Evolutionary conservation across 352 stramenopile genomes (phyloP), one percentile per base, ranked within the genome.

Genomic region (Globisporangium cederbergense): DNA sequence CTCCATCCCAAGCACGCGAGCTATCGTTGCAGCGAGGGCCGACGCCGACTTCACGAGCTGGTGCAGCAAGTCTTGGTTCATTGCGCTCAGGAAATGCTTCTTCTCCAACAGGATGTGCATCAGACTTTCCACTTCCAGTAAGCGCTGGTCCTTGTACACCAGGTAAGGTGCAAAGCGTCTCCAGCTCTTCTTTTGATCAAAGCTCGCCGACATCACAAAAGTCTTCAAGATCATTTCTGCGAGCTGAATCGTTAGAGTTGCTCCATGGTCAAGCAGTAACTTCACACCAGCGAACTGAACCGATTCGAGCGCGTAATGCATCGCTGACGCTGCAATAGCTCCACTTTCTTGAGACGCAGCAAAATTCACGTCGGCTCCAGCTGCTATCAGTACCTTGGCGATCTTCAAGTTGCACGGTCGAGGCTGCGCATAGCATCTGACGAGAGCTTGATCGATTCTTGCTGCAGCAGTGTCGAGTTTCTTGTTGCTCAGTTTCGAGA

Each of bases 61-160:
- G 46, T 81, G 69, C 0, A 89, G 16, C 1, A 89, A 46, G 40
- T 86, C 70, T 34, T 74, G 42, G 56, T 83, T 86, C 67, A 83
- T 74, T 0, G 70, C 64, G 8, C 22, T 16, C 14, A 47, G 13
- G 38, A 71, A 76, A 38, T 70, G 42, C 8, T 65, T 66, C 28
- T 71, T 75, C 22, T 78, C 65, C 22, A 88, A 64, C 9, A 89
- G 54, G 6, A 71, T 60, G 10, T 56, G 63, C 77, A 89, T 83
- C 6, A 88, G 42, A 34, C 59, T 66, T 54, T 83, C 74, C 6
- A 83, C 70, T 34, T 83, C 66, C 6, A 81, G 25, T n/a, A 89
- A 53, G 2, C 68, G 61, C 53, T 77, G 68, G 1, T 70, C 60
- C 13, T 65, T 69, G 4, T 32, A 60, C 20, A 73, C 76, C 8